Evolutionary conservation across 805 yeast genomes (phyloP).

Genomic region (Nakazawaea wickerhamii): DNA sequence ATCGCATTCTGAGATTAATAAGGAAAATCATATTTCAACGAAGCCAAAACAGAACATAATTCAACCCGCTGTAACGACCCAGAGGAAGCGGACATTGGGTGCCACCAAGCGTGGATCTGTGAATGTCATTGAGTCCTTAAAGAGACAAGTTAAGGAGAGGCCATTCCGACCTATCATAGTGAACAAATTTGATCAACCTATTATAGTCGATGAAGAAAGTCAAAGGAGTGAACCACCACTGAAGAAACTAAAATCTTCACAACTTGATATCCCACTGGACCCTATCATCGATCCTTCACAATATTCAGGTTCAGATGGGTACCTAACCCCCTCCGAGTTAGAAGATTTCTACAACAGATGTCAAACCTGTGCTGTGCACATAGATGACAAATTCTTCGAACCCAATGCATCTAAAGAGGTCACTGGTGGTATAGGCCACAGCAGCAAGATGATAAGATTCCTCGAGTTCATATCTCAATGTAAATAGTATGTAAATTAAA

Average conservation of each 20-base stretch:
- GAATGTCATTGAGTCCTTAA: slow-evolving; percentile 6
- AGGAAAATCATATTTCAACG: not conserved
- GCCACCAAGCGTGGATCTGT: not conserved
- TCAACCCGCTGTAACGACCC: not conserved
- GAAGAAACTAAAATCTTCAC: slow-evolving; percentile 5
- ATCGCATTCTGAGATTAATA: not conserved
- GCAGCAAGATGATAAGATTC: slow-evolving; percentile 18
- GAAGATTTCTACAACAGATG: slow-evolving; percentile 35
- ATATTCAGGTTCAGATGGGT: slow-evolving; percentile 31
- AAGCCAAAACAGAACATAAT: not conserved
- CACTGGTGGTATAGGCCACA: slow-evolving; percentile 20
- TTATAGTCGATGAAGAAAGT: slow-evolving; percentile 1
- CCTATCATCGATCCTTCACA: slow-evolving; percentile 12
- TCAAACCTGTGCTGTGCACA: slow-evolving; percentile 26
- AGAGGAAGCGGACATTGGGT: slow-evolving; percentile 5
- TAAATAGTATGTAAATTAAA: not conserved
- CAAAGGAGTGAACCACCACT: not conserved
- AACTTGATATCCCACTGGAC: too few species aligned
- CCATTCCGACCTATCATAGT: slow-evolving; percentile 5
- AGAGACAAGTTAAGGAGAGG: slow-evolving; percentile 5
- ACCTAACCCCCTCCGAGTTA: slow-evolving; percentile 32
- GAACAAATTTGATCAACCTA: not conserved
- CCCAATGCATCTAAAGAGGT: slow-evolving; percentile 19
- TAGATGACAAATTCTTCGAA: slow-evolving; percentile 18
- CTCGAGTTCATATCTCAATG: slow-evolving; percentile 14